Evolutionary conservation across 768 basidiomycete genomes (phyloP), one percentile per base, ranked within the genome.

Genomic region (Cystofilobasidium capitatum): DNA sequence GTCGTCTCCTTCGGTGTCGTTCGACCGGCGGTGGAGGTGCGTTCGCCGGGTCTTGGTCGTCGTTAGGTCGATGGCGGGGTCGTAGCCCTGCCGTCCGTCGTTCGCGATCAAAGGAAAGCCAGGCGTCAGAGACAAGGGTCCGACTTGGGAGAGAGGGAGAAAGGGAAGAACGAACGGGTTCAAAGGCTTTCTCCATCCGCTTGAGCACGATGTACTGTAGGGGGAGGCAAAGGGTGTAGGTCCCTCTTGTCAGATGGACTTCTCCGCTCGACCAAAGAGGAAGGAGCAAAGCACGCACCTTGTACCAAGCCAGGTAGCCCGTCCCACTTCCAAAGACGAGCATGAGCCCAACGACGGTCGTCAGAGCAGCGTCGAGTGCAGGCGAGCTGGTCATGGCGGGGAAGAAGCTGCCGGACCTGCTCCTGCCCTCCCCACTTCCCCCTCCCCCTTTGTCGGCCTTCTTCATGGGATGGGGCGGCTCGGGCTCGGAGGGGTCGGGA

Each of bases 231-330:
- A 40, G 33, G 14, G 35, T 8, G 24, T 35, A 24, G n/a, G 36
- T 29, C 13, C 22, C 3, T 36, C 35, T 33, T 31, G 42, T 24
- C 33, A 40, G 69, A 54, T 22, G 13, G 12, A 20, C 29, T 20
- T 5, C 20, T 40, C 8, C 26, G 5, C 4, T 6, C 10, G 31
- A 22, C n/a, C 40, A 39, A 22, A 26, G 55, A 17, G 20, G 20
- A 31, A 39, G 12, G 26, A 10, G 24, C 57, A 59, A 61, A 54
- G 65, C 69, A n/a, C 76, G 66, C 71, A 87, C 89, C 77, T 91
- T 91, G 79, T 92, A 91, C 87, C 85, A 89, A 35, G 80, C 79
- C 62, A 88, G 77, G 76, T 89, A 89, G 31, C 81, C 82, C 13
- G 87, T 79, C 58, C 89, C 88, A 45, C 88, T 87, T 17, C 83